Evolutionary conservation across 1,139 yeast genomes (phyloP).

Genomic region (Magnusiomyces sp.): DNA sequence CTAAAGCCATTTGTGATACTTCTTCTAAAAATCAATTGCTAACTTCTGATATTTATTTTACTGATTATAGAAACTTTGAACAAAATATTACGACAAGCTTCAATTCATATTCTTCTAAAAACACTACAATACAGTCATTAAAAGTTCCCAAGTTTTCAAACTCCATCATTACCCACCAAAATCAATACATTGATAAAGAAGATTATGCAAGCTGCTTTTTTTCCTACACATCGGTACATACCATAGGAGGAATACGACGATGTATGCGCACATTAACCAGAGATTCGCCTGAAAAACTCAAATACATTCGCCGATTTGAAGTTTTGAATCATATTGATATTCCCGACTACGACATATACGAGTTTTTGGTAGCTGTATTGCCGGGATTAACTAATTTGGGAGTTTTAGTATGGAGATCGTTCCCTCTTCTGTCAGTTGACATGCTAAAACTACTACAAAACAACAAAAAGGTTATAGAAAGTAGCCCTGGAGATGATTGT

Average conservation of each 20-base stretch:
- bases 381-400: conserved; percentile 17
- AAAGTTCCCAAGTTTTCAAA: too few species aligned
- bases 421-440: conserved; percentile 21
- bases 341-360: conserved; percentile 20
- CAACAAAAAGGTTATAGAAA: not conserved
- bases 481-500: too few species aligned
- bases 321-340: conserved; percentile 20
- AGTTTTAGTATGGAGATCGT: conserved; percentile 19
- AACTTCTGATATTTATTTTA: too few species aligned
- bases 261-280: conserved; percentile 18
- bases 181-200: too few species aligned
- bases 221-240: conserved; percentile 19
- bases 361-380: conserved; percentile 15
- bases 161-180: too few species aligned
- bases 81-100: too few species aligned
- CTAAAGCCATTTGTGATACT: too few species aligned
- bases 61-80: too few species aligned
- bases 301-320: conserved; percentile 19
- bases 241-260: conserved; percentile 22
- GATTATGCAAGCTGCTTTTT: conserved; percentile 6
- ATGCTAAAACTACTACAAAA: conserved; percentile 12
- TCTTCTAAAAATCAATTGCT: too few species aligned
- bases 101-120: too few species aligned
- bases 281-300: conserved; percentile 10
- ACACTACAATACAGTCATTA: too few species aligned